phyloP scores from a whole-genome alignment of 2,329 filamentous ascomycete species.

The Diaporthe eres region DNA sequence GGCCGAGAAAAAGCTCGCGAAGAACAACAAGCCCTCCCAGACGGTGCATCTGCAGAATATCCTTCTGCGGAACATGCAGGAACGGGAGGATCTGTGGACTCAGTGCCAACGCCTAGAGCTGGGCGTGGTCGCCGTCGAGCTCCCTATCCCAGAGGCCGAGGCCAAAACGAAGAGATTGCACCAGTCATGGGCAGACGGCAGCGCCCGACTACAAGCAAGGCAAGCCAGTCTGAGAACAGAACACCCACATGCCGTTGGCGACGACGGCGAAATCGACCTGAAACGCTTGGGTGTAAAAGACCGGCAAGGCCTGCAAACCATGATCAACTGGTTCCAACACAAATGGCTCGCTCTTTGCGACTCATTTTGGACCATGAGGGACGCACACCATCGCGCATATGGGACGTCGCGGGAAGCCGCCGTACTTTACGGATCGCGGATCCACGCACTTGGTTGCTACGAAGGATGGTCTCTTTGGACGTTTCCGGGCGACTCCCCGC shows the following conservation, averaged over 20 bases:
- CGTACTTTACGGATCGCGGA: too few relatives aligned
- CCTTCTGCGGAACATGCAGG: background rate
- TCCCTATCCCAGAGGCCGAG: background rate
- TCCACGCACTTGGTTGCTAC: background rate
- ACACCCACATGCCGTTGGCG: background rate
- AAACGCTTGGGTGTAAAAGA: background rate
- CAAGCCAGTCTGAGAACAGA: background rate
- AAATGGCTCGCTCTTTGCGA: background rate
- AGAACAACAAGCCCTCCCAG: background rate
- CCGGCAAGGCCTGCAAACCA: background rate
- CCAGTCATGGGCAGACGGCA: background rate
- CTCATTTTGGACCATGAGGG: background rate
- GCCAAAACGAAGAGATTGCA: background rate
- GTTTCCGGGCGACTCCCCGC: background rate
- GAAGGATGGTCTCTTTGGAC: background rate
- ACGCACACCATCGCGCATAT: background rate
- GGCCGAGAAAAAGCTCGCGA: background rate
- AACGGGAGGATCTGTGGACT: background rate
- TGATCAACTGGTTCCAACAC: background rate
- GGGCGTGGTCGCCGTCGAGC: background rate
- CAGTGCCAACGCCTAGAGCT: background rate
- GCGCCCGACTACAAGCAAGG: background rate
- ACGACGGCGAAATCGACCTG: background rate
- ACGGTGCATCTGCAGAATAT: background rate
- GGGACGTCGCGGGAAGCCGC: too few relatives aligned